Evolutionary conservation across 352 stramenopile genomes (phyloP).

Genomic region (Globisporangium abappressorium): DNA sequence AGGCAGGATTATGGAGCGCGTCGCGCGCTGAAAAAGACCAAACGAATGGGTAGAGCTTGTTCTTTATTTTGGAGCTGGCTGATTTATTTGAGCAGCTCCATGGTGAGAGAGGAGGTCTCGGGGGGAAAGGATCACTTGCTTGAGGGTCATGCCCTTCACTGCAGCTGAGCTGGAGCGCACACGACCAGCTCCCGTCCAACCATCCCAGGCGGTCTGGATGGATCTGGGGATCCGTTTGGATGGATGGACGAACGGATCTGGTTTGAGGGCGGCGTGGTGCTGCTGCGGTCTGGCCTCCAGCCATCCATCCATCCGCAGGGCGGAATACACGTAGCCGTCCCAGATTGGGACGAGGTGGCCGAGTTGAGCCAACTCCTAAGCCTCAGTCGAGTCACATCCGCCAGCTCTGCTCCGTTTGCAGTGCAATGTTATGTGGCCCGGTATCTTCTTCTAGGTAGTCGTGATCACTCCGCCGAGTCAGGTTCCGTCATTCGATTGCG

Average conservation of each 20-base stretch:
- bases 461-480: background rate
- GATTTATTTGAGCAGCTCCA: background rate
- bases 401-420: background rate
- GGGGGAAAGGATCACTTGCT: background rate
- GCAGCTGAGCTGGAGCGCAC: background rate
- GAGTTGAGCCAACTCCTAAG: background rate
- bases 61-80: background rate
- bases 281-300: background rate
- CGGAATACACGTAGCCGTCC: background rate
- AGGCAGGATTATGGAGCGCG: background rate
- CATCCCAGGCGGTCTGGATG: background rate
- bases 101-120: background rate
- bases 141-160: background rate
- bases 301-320: constrained; percentile 4
- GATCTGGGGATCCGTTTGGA: background rate
- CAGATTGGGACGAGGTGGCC: background rate
- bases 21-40: background rate
- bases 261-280: background rate
- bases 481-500: background rate
- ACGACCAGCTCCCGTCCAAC: background rate
- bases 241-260: background rate
- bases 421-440: background rate
- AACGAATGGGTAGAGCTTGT: background rate
- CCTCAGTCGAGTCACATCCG: background rate
- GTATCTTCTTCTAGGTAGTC: background rate